Evolutionary conservation across 164 flowering plant genomes (phyloP), one percentile per base, ranked within the genome.

Genomic region (Taxillus chinensis): DNA sequence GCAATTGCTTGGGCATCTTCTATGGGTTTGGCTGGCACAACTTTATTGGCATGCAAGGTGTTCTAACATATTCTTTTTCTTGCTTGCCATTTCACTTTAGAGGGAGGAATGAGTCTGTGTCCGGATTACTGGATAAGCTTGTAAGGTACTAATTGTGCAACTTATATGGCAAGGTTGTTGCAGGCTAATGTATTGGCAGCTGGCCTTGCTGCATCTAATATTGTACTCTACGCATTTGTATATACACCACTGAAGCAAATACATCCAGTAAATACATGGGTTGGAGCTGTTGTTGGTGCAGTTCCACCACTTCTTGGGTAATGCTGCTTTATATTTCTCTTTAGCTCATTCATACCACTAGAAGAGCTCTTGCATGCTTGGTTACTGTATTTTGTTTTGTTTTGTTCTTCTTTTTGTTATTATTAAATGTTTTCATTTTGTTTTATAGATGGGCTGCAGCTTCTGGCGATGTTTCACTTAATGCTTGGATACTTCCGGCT

Each of bases 261-360:
- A 66, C 98, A 93, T 64, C 96, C 96, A 16, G 77, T 81, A 55
- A 93, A 93, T 72, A 93, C 98, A 38, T 93, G 98, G 98, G 97
- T 93, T 71, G 98, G 98, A 55, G 98, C 98, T 67, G 68, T 93
- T 72, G 98, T 93, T 71, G 98, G 98, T 63, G 98, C 97, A 38
- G 85, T 93, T 77, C 98, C 98, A 41, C 98, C 98, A 39, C 92
- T 90, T 70, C 83, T 90, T 46, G 98, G 98, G 98, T 93, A 83
- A 79, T 4, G 27, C 27, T 27, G 27, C 27, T 27, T 27, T 27
- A 27, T 27, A 27, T 27, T 27, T 27, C 27, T 27, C 27, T 27
- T 27, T 27, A 27, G 27, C 27, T 27, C 27, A 27, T 27, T 27
- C 27, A 27, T 27, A 27, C 27, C 27, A 27, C 27, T 2, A 27